Conservation (phyloP, 2,329 filamentous ascomycete species). For the Clonostachys solani region DNA sequence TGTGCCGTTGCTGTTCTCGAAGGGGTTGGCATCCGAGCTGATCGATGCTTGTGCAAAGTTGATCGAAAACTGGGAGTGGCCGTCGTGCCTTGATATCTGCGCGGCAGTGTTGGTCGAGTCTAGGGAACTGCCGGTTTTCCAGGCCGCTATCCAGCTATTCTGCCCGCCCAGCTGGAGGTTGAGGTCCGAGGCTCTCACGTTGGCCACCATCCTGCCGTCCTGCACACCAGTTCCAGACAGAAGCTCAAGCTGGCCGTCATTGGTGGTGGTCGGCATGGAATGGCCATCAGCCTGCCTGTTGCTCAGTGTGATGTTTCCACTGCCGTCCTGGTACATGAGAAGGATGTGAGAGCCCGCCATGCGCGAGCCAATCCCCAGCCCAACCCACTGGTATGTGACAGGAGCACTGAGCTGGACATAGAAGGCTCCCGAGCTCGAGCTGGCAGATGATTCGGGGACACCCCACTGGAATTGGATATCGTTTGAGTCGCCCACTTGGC, state of each 20-base stretch:
- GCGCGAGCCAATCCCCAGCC: slow-evolving; percentile 47
- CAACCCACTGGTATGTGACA: slow-evolving; percentile 49
- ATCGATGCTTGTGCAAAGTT: slow-evolving; percentile 44
- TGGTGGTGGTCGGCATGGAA: slow-evolving; percentile 39
- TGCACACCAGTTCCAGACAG: slow-evolving; percentile 55
- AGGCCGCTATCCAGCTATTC: slow-evolving; percentile 49
- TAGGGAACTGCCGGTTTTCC: slow-evolving; percentile 41
- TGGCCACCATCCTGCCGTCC: slow-evolving; percentile 51
- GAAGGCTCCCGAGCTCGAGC: slow-evolving; percentile 46
- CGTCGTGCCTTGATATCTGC: slow-evolving; percentile 41
- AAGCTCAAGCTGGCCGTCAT: slow-evolving; percentile 41
- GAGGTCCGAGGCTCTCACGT: slow-evolving; percentile 39
- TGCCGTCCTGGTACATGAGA: slow-evolving; percentile 54
- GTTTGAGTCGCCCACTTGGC: slow-evolving; percentile 32
- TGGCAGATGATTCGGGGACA: slow-evolving; percentile 44
- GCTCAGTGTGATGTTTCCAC: slow-evolving; percentile 58
- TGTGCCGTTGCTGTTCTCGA: slow-evolving; percentile 17
- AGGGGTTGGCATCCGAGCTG: slow-evolving; percentile 47
- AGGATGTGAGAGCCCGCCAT: slow-evolving; percentile 60
- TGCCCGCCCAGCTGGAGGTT: slow-evolving; percentile 34
- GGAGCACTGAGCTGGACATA: slow-evolving; percentile 59
- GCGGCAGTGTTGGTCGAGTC: slow-evolving; percentile 32
- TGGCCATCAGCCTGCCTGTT: slow-evolving; percentile 46
- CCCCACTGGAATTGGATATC: slow-evolving; percentile 52
- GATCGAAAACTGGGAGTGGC: slow-evolving; percentile 34